Conservation (phyloP, 2,329 filamentous ascomycete species). For the Pseudogymnoascus sp. region DNA sequence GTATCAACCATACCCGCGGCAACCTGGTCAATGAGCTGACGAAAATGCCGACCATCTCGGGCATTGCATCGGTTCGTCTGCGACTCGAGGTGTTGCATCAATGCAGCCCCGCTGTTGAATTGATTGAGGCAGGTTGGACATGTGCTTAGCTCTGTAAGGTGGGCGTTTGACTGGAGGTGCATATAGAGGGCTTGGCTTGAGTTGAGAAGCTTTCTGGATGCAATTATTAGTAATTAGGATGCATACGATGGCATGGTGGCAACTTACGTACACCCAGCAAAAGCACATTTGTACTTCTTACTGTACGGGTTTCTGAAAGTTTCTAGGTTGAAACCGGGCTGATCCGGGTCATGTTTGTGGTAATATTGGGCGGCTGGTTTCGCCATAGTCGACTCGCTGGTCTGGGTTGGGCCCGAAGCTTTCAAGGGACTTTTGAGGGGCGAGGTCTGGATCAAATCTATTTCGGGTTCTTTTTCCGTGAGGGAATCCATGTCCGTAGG, state of each 20-base stretch:
- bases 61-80: background rate
- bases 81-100: background rate
- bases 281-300: background rate
- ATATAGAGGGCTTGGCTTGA: background rate
- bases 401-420: background rate
- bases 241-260: background rate
- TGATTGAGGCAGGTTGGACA: background rate
- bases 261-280: background rate
- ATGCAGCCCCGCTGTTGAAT: background rate
- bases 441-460: background rate
- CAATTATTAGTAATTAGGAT: background rate
- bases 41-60: background rate
- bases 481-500: background rate
- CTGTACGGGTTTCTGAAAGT: background rate
- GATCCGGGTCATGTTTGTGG: background rate
- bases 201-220: background rate
- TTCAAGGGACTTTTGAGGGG: background rate
- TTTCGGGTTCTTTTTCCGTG: background rate
- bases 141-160: background rate
- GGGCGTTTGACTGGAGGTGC: background rate
- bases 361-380: background rate
- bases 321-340: background rate
- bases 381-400: background rate
- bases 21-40: background rate
- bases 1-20: background rate